Percentiles rank a stretch among this genome's conserved stretches.
Evolutionary conservation across 371 early-diverging fungal genomes (phyloP).

Genomic region (Apophysomyces elegans): DNA sequence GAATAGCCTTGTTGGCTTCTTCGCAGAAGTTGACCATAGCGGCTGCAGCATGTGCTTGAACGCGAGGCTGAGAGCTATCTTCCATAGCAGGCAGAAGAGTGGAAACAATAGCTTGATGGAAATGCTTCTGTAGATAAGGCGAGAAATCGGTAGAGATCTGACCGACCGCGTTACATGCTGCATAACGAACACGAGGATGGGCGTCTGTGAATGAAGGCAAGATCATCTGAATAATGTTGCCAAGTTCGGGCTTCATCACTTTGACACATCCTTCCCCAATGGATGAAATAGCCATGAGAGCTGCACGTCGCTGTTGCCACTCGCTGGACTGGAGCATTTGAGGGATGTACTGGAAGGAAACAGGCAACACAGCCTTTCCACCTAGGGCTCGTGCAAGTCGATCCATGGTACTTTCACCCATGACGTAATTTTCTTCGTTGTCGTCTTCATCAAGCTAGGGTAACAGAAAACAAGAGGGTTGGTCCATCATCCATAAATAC

Average conservation of each 20-base stretch:
- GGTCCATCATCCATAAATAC: neutral
- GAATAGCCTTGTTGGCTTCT: slow-evolving; percentile 72
- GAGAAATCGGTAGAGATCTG: slow-evolving; percentile 97
- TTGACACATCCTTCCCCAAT: slow-evolving; percentile 97
- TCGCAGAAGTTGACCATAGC: slow-evolving; percentile 98
- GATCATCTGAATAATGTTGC: slow-evolving; percentile 82
- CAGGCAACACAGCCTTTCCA: slow-evolving; percentile 88
- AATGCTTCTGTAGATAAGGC: slow-evolving; percentile 81
- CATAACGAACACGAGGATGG: slow-evolving; percentile 96
- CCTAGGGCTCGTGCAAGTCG: slow-evolving; percentile 89
- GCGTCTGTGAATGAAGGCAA: slow-evolving; percentile 85
- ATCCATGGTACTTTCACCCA: slow-evolving; percentile 96
- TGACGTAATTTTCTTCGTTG: slow-evolving; percentile 82
- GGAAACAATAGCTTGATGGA: slow-evolving; percentile 77
- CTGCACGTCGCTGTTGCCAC: slow-evolving; percentile 95
- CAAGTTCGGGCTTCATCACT: slow-evolving; percentile 89
- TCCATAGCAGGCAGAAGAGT: slow-evolving; percentile 90
- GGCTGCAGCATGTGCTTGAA: slow-evolving; percentile 95
- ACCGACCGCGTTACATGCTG: slow-evolving; percentile 94
- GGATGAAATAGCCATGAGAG: slow-evolving; percentile 90
- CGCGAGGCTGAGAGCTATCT: slow-evolving; percentile 75
- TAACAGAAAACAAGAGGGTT: neutral
- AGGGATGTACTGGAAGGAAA: slow-evolving; percentile 88
- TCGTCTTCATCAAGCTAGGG: slow-evolving; percentile 85
- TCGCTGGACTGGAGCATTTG: slow-evolving; percentile 83